phyloP scores from a whole-genome alignment of 306 rosid genomes.

The Pterocarpus santalinus region DNA sequence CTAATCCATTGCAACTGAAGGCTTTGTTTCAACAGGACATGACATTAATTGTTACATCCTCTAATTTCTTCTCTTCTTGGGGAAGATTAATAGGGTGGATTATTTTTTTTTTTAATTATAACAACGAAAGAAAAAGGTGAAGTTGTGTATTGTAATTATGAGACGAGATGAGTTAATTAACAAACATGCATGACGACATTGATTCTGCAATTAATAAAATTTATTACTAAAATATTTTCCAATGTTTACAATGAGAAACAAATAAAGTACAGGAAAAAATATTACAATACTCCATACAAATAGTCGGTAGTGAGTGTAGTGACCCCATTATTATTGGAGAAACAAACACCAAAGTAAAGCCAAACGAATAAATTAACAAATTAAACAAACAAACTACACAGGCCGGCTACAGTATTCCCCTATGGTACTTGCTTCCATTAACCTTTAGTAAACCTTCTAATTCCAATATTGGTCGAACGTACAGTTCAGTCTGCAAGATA shows the following conservation, averaged over 20 bases:
- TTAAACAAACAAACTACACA: constrained; percentile 8
- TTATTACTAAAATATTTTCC: background rate
- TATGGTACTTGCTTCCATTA: background rate
- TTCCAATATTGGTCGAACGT: background rate
- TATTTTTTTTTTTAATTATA: no score
- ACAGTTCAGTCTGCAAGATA: background rate
- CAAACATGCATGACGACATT: no score
- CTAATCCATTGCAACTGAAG: no score
- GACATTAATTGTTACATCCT: no score
- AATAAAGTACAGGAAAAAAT: background rate
- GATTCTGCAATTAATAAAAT: background rate
- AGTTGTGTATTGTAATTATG: no score
- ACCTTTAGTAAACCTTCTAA: background rate
- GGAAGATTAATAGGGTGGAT: no score
- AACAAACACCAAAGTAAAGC: background rate
- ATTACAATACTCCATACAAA: background rate
- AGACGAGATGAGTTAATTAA: no score
- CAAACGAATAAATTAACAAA: background rate
- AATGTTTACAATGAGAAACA: background rate
- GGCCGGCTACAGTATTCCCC: background rate
- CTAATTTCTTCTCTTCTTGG: no score
- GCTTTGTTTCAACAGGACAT: no score
- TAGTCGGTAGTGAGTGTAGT: background rate
- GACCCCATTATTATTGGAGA: background rate
- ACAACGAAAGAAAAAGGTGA: no score